Percentiles rank a stretch among this genome's conserved stretches.
Conservation (phyloP, 78 protist genomes). For the Salpingoeca rosetta region DNA sequence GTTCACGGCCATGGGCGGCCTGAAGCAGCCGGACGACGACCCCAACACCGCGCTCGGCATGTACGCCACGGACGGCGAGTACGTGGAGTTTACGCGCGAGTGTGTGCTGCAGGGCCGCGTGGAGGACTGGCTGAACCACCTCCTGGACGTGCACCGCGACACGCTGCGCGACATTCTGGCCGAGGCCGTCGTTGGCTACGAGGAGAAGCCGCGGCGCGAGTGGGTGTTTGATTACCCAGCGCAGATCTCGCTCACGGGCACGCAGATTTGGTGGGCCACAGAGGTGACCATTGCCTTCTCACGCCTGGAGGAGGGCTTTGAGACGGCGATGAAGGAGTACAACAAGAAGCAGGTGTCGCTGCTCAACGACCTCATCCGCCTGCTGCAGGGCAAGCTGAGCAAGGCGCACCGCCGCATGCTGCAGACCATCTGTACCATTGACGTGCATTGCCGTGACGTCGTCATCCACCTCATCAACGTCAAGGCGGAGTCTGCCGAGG, state of each 20-base stretch:
- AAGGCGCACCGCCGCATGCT: constrained; percentile 45
- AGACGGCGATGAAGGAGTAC: constrained; percentile 59
- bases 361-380: constrained; percentile 30
- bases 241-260: constrained; percentile 49
- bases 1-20: constrained; percentile 27
- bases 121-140: constrained; percentile 57
- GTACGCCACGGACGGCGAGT: constrained; percentile 49
- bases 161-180: constrained; percentile 18
- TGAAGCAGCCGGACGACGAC: constrained; percentile 12
- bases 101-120: constrained; percentile 44
- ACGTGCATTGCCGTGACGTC: constrained; percentile 80
- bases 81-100: constrained; percentile 26
- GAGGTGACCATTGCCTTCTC: constrained; percentile 56
- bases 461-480: constrained; percentile 43
- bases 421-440: constrained; percentile 69
- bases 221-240: constrained; percentile 69
- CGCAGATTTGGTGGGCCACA: constrained; percentile 51
- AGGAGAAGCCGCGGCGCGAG: constrained; percentile 41
- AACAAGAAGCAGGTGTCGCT: constrained; percentile 27
- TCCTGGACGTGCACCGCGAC: constrained; percentile 28
- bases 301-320: constrained; percentile 65
- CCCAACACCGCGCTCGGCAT: constrained; percentile 46
- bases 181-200: constrained; percentile 40
- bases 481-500: constrained; percentile 21
- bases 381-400: constrained; percentile 28